phyloP scores from a whole-genome alignment of 2,329 filamentous ascomycete genomes.

The Diaporthe vaccinii region DNA sequence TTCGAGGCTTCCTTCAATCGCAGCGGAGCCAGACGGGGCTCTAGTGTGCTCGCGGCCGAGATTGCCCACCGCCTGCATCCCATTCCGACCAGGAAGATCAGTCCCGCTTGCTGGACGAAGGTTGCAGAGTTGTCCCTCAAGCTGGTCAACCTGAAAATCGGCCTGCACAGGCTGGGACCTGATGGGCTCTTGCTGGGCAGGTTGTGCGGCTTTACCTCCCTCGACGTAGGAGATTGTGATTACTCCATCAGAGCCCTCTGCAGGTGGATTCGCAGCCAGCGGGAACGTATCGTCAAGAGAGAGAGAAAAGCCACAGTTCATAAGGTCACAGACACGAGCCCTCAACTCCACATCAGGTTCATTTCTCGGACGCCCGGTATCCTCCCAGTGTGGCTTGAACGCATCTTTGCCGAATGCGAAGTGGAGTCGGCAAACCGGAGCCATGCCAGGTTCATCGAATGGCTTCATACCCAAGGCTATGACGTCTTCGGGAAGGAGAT shows the following conservation, averaged over 20 bases:
- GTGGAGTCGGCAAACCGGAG: slow-evolving; percentile 56
- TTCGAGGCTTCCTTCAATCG: background rate
- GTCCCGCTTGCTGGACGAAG: slow-evolving; percentile 6
- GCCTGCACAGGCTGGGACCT: background rate
- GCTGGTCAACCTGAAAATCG: slow-evolving; percentile 7
- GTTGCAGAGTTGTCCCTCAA: slow-evolving; percentile 26
- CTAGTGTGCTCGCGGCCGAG: background rate
- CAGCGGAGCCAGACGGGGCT: background rate
- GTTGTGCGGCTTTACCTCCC: slow-evolving; percentile 28
- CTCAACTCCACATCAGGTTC: slow-evolving; percentile 33
- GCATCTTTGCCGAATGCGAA: slow-evolving; percentile 45
- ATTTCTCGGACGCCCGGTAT: slow-evolving; percentile 28
- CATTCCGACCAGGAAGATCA: background rate
- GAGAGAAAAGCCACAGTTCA: slow-evolving; percentile 38
- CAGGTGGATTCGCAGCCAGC: slow-evolving; percentile 19
- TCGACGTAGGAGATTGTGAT: slow-evolving; percentile 39
- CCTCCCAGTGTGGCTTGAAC: slow-evolving; percentile 47
- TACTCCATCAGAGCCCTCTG: background rate
- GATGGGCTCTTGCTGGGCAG: background rate
- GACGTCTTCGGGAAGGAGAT: slow-evolving; percentile 66
- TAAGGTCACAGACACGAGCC: slow-evolving; percentile 38
- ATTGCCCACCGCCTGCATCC: background rate
- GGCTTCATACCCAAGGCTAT: slow-evolving; percentile 60
- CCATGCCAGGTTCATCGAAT: slow-evolving; percentile 55
- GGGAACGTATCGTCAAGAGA: slow-evolving; percentile 38